Evolutionary conservation across 2,329 filamentous ascomycete species (phyloP), one percentile per base, ranked within the genome.

Genomic region (Colletotrichum somersetense): DNA sequence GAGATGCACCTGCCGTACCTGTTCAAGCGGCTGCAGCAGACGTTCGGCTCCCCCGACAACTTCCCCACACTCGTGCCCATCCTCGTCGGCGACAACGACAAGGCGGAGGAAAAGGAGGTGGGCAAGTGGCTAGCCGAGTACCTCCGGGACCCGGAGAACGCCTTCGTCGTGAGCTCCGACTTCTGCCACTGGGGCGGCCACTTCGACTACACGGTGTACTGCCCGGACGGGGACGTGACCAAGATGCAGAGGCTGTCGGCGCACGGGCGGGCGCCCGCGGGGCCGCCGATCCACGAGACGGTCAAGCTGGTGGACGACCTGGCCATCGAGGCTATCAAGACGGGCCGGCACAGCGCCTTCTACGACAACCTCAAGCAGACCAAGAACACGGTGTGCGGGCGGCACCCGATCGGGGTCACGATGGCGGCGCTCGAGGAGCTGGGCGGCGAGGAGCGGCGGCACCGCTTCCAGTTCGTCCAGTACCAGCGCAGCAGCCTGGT

Each of bases 1-100:
- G 96, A 99, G 84, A 97, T 99, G 92, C 96, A 99, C 77, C 87
- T 98, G 11, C 96, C 96, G 0, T 98, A 97, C 78, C 92, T 98
- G 74, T 95, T 95, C 85, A 95, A 95, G 79, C 90, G 93, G 65
- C 86, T 91, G 2, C 78, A 87, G 62, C 83, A 86, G 70, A 86
- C 85, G 0, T 88, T 89, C 73, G 82, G 81, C 0, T 82, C 85
- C 0, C 78, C 83, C 0, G 82, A 87, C 1, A 78, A 87, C 5
- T 93, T 93, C 76, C 94, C 96, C 0, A 88, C 87, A 8, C 87
- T 99, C 5, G 88, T 98, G 0, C 96, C 96, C 0, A 92, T 99
- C 65, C 89, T 99, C 76, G 86, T 99, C 18, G 96, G 96, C 56
- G 91, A 89, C 77, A 95, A 93, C 48, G 88, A 87, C 64, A 83